phyloP scores from a whole-genome alignment of 306 rosid genomes.

The Inga laurina region DNA sequence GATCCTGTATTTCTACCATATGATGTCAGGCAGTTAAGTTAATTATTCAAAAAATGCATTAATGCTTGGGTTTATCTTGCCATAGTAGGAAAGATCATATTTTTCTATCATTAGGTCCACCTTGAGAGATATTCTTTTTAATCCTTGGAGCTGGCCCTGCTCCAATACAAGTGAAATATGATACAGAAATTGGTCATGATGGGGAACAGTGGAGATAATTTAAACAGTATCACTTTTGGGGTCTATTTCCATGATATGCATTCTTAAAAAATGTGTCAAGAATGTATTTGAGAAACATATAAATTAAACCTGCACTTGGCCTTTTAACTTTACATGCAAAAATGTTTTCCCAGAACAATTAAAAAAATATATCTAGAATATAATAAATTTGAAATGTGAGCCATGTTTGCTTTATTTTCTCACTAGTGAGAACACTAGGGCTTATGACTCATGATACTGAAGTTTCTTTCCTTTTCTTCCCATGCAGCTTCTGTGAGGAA shows the following conservation, averaged over 20 bases:
- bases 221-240: background rate
- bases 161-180: background rate
- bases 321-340: background rate
- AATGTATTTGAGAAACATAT: background rate
- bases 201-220: background rate
- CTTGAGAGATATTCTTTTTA: background rate
- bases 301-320: background rate
- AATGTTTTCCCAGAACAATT: background rate
- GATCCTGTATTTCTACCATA: background rate
- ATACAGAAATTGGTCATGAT: background rate
- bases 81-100: constrained; percentile 2
- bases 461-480: constrained; percentile 18
- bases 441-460: background rate
- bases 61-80: background rate
- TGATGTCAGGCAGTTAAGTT: background rate
- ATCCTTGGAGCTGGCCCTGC: no score
- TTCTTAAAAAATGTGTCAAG: background rate
- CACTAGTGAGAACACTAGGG: background rate
- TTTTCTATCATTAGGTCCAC: background rate
- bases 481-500: constrained; percentile 84
- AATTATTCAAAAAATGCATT: background rate
- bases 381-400: background rate
- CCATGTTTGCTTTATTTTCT: background rate
- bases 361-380: background rate
- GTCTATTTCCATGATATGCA: background rate